These are phyloP conservation scores for Blattamonas nauphoetae DNA, from an alignment of 78 protist genomes.

Conservation along the genomic window DNA sequence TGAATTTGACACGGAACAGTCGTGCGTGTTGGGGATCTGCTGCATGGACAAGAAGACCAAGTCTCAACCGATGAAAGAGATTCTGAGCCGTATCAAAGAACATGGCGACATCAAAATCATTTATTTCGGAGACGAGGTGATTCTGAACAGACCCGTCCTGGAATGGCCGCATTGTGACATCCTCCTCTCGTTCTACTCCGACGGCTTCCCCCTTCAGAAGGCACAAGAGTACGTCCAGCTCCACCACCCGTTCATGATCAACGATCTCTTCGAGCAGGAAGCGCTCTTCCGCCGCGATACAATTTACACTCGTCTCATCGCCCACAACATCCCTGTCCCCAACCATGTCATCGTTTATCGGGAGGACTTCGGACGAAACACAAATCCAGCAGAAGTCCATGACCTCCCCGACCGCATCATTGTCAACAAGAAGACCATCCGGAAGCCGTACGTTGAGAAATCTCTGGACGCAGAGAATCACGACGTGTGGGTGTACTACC, in stretches of 20 bases:
- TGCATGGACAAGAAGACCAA: neutral
- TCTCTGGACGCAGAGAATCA: conserved; percentile 82
- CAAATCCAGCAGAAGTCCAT: neutral
- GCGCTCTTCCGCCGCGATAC: conserved; percentile 29
- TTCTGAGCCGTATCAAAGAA: neutral
- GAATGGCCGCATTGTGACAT: neutral
- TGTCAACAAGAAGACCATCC: conserved; percentile 38
- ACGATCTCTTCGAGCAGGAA: conserved; percentile 54
- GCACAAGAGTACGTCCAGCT: neutral
- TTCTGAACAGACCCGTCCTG: neutral
- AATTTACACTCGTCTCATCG: conserved; percentile 38
- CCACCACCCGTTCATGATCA: conserved; percentile 12
- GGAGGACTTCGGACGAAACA: neutral
- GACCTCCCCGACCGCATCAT: conserved; percentile 13
- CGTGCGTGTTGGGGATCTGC: conserved; percentile 9
- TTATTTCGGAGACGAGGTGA: neutral
- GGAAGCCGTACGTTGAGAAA: conserved; percentile 88
- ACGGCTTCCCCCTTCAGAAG: conserved; percentile 66
- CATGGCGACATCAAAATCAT: neutral
- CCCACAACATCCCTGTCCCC: conserved; percentile 48
- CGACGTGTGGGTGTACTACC: conserved; percentile 76
- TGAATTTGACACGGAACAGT: neutral
- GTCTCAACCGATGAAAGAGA: neutral
- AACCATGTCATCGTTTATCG: neutral
- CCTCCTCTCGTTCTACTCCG: neutral